Conservation (phyloP, 2,329 filamentous ascomycete genomes). For the Epichloe elymi region DNA sequence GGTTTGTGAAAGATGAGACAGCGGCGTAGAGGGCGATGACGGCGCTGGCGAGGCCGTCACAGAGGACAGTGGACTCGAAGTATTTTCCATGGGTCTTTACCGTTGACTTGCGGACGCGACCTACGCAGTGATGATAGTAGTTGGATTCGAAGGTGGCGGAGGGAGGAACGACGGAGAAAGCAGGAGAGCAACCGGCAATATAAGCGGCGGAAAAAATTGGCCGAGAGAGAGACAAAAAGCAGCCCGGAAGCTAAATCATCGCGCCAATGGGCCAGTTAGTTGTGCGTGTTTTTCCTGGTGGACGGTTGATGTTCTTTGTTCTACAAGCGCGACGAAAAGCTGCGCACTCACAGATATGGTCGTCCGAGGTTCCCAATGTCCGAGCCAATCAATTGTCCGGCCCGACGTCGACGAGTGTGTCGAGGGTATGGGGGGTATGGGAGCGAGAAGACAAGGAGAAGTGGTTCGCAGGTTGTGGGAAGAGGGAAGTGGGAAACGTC, state of each 20-base stretch:
- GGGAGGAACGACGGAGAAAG: neutral
- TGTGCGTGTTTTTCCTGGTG: neutral
- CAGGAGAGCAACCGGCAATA: too few relatives aligned
- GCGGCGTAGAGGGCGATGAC: constrained; percentile 37
- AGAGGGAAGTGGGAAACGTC: neutral
- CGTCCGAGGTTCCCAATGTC: neutral
- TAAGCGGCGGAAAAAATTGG: neutral
- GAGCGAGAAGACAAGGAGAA: neutral
- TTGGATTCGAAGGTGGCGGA: neutral
- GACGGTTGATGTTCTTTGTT: neutral
- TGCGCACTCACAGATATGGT: neutral
- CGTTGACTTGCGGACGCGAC: neutral
- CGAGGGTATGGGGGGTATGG: too few relatives aligned
- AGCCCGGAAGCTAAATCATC: neutral
- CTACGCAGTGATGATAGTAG: neutral
- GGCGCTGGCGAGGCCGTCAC: constrained; percentile 18
- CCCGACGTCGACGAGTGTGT: neutral
- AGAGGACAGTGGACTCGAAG: constrained; percentile 11
- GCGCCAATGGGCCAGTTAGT: neutral
- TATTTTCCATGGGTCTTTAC: neutral
- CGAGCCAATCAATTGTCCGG: neutral
- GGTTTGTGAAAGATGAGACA: constrained; percentile 40
- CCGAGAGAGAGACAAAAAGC: neutral
- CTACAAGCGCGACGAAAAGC: neutral
- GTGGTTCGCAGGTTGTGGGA: neutral